Evolutionary conservation across 495 filamentous ascomycete species (phyloP), one percentile per base, ranked within the genome.

Genomic region (Podospora sp.): DNA sequence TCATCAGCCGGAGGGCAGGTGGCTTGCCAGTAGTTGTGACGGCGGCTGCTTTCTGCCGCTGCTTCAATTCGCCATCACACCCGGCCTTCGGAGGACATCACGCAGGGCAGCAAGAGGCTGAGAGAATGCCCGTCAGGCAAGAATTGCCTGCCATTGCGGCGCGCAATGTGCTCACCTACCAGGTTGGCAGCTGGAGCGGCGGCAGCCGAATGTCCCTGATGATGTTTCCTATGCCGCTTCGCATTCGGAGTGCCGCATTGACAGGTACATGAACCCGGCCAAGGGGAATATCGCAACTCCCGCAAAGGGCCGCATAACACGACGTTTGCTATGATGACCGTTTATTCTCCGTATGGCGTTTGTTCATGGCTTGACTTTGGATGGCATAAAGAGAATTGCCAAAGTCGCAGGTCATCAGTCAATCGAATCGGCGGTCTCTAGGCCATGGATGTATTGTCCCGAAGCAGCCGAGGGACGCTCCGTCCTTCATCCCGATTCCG

Each of bases 211-310:
- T 2, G 5, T 4, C 40, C 40, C 40, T 46, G 40, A 46, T 46
- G 40, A 46, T 14, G 9, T 46, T 12, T 46, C 16, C 35, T 24
- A n/a, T 63, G 36, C 60, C 60, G 60, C 21, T 22, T 52, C n/a
- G 60, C 58, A 62, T 49, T 25, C 18, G 22, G 21, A 64, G 18
- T 12, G 40, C 35, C 58, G 66, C 66, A 68, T 68, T 68, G 66
- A 68, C 66, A 63, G 53, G 49, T 36, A 68, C 66, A 68, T 59
- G 60, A 68, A 46, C n/a, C 27, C 2, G 59, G 63, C 18, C 12
- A 60, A 53, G 55, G 56, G 27, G 52, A 33, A 59, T 68, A 59
- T 33, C 21, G 49, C 50, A 49, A 56, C n/a, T 52, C 18, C 40
- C 40, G 40, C 12, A 14, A 46, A 46, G 40, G 40, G 14, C 40